Evolutionary conservation across 257 asterid genomes (phyloP).

Genomic region (Coffea eugenioides): DNA sequence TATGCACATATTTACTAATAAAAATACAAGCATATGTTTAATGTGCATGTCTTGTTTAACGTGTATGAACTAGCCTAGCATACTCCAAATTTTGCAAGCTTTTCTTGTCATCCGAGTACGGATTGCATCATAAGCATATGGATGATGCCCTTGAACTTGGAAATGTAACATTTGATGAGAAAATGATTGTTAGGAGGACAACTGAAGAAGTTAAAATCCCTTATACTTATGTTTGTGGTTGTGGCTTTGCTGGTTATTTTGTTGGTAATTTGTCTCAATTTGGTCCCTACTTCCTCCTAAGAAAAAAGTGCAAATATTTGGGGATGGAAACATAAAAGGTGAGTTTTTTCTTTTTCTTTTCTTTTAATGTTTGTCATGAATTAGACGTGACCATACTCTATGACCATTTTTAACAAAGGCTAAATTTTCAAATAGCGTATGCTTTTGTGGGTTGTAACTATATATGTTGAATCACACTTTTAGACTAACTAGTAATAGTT

Average conservation of each 20-base stretch:
- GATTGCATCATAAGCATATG: conserved; percentile 70
- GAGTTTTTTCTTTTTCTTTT: too few relatives aligned
- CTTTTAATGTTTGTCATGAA: too few relatives aligned
- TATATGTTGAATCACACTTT: neutral
- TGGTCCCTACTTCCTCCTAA: conserved; percentile 70
- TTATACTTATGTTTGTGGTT: conserved; percentile 67
- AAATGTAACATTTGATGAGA: conserved; percentile 82
- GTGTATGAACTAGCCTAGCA: too few relatives aligned
- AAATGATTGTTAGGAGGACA: conserved; percentile 63
- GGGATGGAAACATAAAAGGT: conserved; percentile 72
- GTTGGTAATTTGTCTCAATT: conserved; percentile 69
- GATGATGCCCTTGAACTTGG: conserved; percentile 73
- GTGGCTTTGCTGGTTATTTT: conserved; percentile 75
- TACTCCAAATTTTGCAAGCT: conserved; percentile 33
- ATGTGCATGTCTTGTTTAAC: too few relatives aligned
- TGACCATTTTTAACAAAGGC: neutral
- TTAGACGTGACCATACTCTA: too few relatives aligned
- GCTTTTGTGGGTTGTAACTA: neutral
- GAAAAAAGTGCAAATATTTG: conserved; percentile 43
- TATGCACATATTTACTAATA: too few relatives aligned
- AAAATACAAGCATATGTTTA: too few relatives aligned
- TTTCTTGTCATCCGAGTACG: conserved; percentile 83
- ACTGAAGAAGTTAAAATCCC: conserved; percentile 71
- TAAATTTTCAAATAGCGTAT: neutral
- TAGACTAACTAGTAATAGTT: neutral